Conservation (phyloP, 75 land plant species). For the Gnetum montanum region DNA sequence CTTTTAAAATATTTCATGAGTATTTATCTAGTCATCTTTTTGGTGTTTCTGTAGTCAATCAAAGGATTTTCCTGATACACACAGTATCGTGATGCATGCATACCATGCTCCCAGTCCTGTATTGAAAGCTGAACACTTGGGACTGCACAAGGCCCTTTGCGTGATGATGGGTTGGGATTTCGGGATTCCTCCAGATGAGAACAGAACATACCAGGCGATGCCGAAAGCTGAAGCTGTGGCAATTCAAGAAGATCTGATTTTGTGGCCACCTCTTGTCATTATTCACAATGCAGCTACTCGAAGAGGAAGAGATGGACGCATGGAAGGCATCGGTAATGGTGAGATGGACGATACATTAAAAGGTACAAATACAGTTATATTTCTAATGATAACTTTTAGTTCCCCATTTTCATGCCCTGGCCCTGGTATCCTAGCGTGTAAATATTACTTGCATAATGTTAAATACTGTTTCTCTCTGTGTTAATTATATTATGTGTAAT, state of each 20-base stretch:
- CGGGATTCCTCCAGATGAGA: constrained; percentile 4
- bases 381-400: too few relatives aligned
- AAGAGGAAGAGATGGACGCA: constrained; percentile 6
- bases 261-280: constrained; percentile 49
- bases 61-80: constrained; percentile 16
- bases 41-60: constrained; percentile 23
- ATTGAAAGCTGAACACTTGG: constrained; percentile 31
- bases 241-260: constrained; percentile 40
- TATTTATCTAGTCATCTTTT: too few relatives aligned
- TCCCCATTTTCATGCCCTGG: too few relatives aligned
- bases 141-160: constrained; percentile 46
- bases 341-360: constrained; percentile 23
- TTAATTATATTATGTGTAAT: too few relatives aligned
- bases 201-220: constrained; percentile 7
- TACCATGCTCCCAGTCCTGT: constrained; percentile 18
- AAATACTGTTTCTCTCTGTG: too few relatives aligned
- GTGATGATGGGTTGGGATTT: constrained; percentile 40
- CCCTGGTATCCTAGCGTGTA: too few relatives aligned
- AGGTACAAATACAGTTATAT: too few relatives aligned
- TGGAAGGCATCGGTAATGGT: constrained; percentile 12
- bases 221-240: constrained; percentile 19
- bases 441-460: too few relatives aligned
- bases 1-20: too few relatives aligned
- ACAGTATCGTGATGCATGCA: constrained; percentile 31
- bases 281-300: constrained; percentile 25